A percentile compares a stretch with the other conserved stretches of the same genome.
phyloP scores from a whole-genome alignment of 176 grass and related monocot genomes.

The Metroxylon sagu region DNA sequence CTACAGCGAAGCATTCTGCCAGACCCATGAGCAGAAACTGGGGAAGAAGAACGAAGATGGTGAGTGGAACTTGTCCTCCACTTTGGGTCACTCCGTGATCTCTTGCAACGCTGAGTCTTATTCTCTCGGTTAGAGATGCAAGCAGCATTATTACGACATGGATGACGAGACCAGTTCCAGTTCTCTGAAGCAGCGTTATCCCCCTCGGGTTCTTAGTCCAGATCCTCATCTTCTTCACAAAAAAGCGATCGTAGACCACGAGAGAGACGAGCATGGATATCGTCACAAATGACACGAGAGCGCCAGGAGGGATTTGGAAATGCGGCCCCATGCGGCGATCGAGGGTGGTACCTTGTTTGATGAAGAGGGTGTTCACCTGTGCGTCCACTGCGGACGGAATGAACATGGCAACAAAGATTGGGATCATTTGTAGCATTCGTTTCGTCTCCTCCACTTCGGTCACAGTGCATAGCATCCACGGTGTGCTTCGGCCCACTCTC shows the following conservation, averaged over 20 bases:
- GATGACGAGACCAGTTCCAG: neutral
- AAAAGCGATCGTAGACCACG: slow-evolving; percentile 7
- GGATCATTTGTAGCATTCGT: neutral
- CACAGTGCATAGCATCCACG: neutral
- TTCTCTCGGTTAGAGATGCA: neutral
- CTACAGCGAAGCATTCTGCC: neutral
- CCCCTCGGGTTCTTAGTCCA: slow-evolving; percentile 1
- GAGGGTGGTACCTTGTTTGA: slow-evolving; percentile 11
- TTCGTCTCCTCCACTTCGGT: slow-evolving; percentile 15
- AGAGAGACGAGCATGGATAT: neutral
- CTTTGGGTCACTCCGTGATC: neutral
- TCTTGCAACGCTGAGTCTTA: neutral
- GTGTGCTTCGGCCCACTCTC: neutral
- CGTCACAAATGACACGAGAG: neutral
- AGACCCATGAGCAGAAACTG: slow-evolving; percentile 9
- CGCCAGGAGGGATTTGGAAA: slow-evolving; percentile 2
- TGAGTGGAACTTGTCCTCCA: neutral
- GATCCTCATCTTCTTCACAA: neutral
- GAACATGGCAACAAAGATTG: neutral
- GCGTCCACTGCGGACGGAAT: neutral
- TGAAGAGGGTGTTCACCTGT: slow-evolving; percentile 10
- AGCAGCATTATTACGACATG: neutral
- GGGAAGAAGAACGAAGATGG: slow-evolving; percentile 4
- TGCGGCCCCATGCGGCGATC: neutral
- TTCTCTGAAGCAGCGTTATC: neutral